Evolutionary conservation across 1,139 yeast genomes (phyloP).

Genomic region (Suhomyces guaymorum): DNA sequence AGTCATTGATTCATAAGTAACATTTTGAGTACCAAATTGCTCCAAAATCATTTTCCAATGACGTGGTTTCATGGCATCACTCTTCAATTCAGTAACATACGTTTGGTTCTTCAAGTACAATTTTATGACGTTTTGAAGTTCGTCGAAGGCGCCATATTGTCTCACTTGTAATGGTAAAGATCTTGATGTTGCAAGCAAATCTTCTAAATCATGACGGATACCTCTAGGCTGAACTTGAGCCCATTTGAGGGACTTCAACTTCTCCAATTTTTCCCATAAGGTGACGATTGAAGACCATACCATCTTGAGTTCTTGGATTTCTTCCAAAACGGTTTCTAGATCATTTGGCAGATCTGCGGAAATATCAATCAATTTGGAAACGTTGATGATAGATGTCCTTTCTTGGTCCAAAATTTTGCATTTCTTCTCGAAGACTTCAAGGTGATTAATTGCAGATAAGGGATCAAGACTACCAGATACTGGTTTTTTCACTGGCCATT

Average conservation of each 20-base stretch:
- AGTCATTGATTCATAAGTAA: slow-evolving; percentile 29
- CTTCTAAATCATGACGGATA: slow-evolving; percentile 54
- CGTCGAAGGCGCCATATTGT: slow-evolving; percentile 70
- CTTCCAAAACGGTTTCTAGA: slow-evolving; percentile 42
- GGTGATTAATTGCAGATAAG: slow-evolving; percentile 47
- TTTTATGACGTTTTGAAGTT: slow-evolving; percentile 51
- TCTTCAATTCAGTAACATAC: slow-evolving; percentile 51
- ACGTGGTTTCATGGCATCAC: slow-evolving; percentile 59
- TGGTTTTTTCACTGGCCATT: slow-evolving; percentile 57
- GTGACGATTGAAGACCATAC: slow-evolving; percentile 69
- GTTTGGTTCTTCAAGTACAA: slow-evolving; percentile 40
- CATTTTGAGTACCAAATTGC: slow-evolving; percentile 23
- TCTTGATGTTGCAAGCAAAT: slow-evolving; percentile 47
- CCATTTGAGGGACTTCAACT: slow-evolving; percentile 54
- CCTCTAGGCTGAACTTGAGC: slow-evolving; percentile 45
- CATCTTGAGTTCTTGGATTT: slow-evolving; percentile 55
- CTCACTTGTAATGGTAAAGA: slow-evolving; percentile 60
- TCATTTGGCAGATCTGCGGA: slow-evolving; percentile 28
- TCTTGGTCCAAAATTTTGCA: slow-evolving; percentile 22
- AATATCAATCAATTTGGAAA: slow-evolving; percentile 45
- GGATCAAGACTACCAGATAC: slow-evolving; percentile 49
- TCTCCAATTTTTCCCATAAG: slow-evolving; percentile 53
- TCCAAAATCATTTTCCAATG: slow-evolving; percentile 67
- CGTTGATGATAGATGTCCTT: slow-evolving; percentile 33
- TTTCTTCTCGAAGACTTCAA: slow-evolving; percentile 44